phyloP scores from a whole-genome alignment of 495 filamentous ascomycete genomes.

The Trichoderma gamsii region DNA sequence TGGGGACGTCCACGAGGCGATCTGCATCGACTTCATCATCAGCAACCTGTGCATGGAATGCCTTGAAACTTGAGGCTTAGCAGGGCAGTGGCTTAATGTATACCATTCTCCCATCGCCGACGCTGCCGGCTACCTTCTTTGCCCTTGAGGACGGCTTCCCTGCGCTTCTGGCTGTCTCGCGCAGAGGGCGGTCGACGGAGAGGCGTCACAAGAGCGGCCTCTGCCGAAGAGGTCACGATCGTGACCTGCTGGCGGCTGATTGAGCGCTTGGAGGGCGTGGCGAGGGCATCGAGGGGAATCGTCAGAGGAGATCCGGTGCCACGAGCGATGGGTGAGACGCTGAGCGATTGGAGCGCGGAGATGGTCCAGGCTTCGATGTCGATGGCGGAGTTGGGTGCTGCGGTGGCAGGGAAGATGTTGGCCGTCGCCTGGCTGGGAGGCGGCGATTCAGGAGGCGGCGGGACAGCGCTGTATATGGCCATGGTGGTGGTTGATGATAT shows the following conservation, averaged over 20 bases:
- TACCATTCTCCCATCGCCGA: conserved; percentile 95
- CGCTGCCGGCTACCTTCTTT: conserved; percentile 86
- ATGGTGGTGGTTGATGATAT: conserved; percentile 19
- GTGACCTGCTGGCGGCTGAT: conserved; percentile 13
- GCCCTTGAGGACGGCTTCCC: conserved; percentile 80
- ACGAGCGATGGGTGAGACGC: conserved; percentile 38
- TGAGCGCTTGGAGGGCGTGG: conserved; percentile 1
- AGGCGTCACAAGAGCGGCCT: conserved; percentile 21
- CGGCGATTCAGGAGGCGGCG: conserved; percentile 29
- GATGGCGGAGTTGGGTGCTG: conserved; percentile 31
- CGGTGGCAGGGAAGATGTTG: conserved; percentile 22
- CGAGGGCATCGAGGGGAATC: conserved; percentile 40
- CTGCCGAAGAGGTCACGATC: neutral
- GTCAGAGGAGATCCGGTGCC: conserved; percentile 39
- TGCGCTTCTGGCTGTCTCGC: conserved; percentile 40
- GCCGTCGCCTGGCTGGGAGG: conserved; percentile 1
- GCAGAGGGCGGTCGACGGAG: conserved; percentile 31
- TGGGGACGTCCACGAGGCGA: conserved; percentile 78
- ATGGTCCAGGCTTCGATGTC: conserved; percentile 47
- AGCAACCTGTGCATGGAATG: conserved; percentile 13
- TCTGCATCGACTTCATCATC: conserved; percentile 44
- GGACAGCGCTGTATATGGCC: conserved; percentile 35
- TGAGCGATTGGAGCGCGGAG: conserved; percentile 44
- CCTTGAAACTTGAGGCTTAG: neutral
- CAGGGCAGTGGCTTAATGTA: conserved; percentile 12